Percentiles rank a stretch among this genome's conserved stretches.
Evolutionary conservation across 108 stramenopile genomes (phyloP).

Genomic region (Asterionellopsis glacialis): DNA sequence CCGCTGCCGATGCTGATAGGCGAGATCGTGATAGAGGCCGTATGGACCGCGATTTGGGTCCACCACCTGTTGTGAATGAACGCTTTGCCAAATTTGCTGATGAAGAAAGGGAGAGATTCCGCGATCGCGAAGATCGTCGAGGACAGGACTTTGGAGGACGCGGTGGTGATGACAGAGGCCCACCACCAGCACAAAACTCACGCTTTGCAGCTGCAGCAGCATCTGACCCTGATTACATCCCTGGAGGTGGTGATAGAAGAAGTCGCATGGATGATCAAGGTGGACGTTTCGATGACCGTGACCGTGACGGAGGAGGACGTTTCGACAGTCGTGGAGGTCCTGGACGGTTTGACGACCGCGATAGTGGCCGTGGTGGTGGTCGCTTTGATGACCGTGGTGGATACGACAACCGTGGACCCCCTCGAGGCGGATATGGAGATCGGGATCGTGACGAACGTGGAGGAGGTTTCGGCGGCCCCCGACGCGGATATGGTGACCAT

Average conservation of each 20-base stretch:
- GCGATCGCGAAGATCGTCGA: constrained; percentile 5
- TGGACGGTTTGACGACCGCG: constrained; percentile 24
- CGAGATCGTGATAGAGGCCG: constrained; percentile 7
- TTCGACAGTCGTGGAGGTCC: constrained; percentile 14
- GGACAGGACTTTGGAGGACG: constrained; percentile 7
- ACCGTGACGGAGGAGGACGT: constrained; percentile 16
- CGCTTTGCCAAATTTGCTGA: constrained; percentile 64
- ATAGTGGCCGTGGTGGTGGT: constrained; percentile 30
- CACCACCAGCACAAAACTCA: constrained; percentile 52
- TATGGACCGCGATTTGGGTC: constrained; percentile 33
- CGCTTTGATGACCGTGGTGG: constrained; percentile 27
- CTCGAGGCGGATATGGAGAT: constrained; percentile 13
- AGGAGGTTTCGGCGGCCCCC: constrained; percentile 17
- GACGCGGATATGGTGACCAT: constrained; percentile 18
- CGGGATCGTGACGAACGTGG: constrained; percentile 9
- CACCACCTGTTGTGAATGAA: constrained; percentile 62
- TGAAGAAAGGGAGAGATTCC: constrained; percentile 49
- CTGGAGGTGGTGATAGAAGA: constrained; percentile 20
- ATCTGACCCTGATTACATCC: constrained; percentile 27
- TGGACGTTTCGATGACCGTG: constrained; percentile 39
- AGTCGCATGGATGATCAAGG: constrained; percentile 6
- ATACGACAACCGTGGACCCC: constrained; percentile 24
- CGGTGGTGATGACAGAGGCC: constrained; percentile 26
- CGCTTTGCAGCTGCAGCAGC: constrained; percentile 57
- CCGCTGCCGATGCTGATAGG: constrained; percentile 35